phyloP scores from a whole-genome alignment of 1,284 basidiomycete species.

The Grifola frondosa region DNA sequence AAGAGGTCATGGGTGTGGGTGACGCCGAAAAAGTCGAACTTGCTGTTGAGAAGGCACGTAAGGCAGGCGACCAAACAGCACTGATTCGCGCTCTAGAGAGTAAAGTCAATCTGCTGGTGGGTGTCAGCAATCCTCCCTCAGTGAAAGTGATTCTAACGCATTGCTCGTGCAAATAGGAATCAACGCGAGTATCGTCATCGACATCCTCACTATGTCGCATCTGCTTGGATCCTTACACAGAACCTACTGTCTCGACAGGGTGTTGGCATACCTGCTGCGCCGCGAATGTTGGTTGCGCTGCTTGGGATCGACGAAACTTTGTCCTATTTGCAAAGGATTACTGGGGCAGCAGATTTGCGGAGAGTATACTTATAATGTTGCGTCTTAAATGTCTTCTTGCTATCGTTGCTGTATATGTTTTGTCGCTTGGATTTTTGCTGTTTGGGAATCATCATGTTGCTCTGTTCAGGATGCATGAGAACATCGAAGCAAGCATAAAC shows the following conservation, averaged over 20 bases:
- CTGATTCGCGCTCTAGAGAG: slow-evolving; percentile 57
- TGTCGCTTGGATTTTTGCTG: slow-evolving; percentile 1
- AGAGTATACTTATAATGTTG: slow-evolving; percentile 57
- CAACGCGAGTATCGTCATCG: slow-evolving; percentile 43
- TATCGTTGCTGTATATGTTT: slow-evolving; percentile 8
- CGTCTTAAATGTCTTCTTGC: slow-evolving; percentile 4
- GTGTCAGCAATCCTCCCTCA: too few relatives aligned
- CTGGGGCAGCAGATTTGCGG: slow-evolving; percentile 65
- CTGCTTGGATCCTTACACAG: slow-evolving; percentile 71
- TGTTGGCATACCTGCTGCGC: slow-evolving; percentile 86
- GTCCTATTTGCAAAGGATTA: slow-evolving; percentile 85
- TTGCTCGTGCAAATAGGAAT: too few relatives aligned
- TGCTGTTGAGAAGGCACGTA: slow-evolving; percentile 48
- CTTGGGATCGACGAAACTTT: slow-evolving; percentile 75
- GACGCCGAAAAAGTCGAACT: slow-evolving; percentile 50
- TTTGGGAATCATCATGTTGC: neutral
- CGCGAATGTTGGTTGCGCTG: slow-evolving; percentile 77
- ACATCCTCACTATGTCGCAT: slow-evolving; percentile 65
- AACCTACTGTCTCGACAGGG: slow-evolving; percentile 78
- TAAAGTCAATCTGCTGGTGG: slow-evolving; percentile 58
- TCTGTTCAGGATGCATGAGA: neutral
- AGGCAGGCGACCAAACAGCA: slow-evolving; percentile 44
- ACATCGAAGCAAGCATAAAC: neutral
- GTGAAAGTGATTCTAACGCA: too few relatives aligned
- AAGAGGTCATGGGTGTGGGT: slow-evolving; percentile 42